phyloP scores from a whole-genome alignment of 2,329 filamentous ascomycete genomes.

The Beauveria varroae region DNA sequence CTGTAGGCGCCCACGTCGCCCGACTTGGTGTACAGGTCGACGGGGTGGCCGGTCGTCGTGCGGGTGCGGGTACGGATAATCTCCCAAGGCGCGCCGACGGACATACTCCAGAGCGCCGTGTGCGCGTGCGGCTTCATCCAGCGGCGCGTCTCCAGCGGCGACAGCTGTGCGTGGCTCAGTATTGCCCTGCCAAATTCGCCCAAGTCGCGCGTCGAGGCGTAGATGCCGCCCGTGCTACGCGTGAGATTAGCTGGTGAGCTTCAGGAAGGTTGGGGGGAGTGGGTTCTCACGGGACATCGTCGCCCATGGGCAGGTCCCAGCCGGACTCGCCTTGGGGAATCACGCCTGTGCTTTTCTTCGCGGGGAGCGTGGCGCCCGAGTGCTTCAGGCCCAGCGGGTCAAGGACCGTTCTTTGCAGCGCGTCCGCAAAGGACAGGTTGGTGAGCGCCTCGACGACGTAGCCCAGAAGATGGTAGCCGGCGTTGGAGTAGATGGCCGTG shows the following conservation, averaged over 20 bases:
- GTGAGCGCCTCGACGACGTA: slow-evolving; percentile 18
- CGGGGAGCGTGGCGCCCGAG: background rate
- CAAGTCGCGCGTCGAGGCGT: slow-evolving; percentile 13
- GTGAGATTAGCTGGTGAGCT: background rate
- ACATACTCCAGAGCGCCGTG: slow-evolving; percentile 13
- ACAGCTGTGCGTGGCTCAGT: slow-evolving; percentile 23
- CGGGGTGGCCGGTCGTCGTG: slow-evolving; percentile 21
- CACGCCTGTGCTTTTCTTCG: background rate
- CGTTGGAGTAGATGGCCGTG: slow-evolving; percentile 17
- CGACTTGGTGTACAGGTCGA: slow-evolving; percentile 28
- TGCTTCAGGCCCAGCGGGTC: slow-evolving; percentile 8
- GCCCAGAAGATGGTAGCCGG: slow-evolving; percentile 17
- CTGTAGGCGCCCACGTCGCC: slow-evolving; percentile 26
- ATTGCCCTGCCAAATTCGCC: slow-evolving; percentile 15
- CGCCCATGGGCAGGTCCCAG: background rate
- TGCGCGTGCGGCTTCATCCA: slow-evolving; percentile 15
- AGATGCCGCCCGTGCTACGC: background rate
- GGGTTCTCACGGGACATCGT: background rate
- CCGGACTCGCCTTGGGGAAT: background rate
- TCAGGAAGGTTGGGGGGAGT: no score
- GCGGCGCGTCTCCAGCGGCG: slow-evolving; percentile 23
- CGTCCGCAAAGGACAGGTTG: slow-evolving; percentile 13
- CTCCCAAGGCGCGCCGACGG: slow-evolving; percentile 29
- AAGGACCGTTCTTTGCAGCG: slow-evolving; percentile 7
- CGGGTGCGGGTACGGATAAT: slow-evolving; percentile 24